A percentile compares a stretch with the other conserved stretches of the same genome.
Evolutionary conservation across 2,329 filamentous ascomycete species (phyloP).

Genomic region (Colletotrichum somersetense): DNA sequence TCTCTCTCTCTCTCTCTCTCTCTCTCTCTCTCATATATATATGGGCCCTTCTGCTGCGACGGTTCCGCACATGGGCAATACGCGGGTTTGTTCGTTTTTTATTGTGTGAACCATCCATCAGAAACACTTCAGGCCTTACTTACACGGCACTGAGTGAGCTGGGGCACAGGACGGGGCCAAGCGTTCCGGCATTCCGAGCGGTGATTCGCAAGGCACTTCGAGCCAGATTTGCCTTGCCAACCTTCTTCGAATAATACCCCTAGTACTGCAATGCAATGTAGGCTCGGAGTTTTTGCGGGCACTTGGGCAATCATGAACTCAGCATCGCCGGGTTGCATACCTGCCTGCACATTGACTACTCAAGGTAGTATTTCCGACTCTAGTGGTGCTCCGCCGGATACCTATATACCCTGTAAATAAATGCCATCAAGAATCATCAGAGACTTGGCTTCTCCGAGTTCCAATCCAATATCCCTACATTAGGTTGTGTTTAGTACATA

Average conservation of each 20-base stretch:
- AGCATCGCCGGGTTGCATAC: background rate
- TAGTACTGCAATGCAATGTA: no score
- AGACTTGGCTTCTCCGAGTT: background rate
- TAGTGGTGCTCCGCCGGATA: background rate
- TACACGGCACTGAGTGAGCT: background rate
- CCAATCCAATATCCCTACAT: background rate
- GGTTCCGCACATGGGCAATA: slow-evolving; percentile 1
- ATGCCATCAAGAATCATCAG: background rate
- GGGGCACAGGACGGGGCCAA: background rate
- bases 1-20: no score
- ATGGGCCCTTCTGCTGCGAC: background rate
- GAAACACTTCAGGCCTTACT: background rate
- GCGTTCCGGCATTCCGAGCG: background rate
- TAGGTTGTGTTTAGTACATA: no score
- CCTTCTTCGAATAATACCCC: background rate
- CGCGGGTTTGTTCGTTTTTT: background rate
- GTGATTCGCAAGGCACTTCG: slow-evolving; percentile 4
- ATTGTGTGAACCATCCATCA: no score
- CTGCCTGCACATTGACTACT: no score
- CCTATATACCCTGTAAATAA: background rate
- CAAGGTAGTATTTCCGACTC: background rate
- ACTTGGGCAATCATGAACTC: background rate
- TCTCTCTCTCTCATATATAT: no score
- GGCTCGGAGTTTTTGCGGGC: slow-evolving; percentile 1
- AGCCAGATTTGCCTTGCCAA: background rate